Evolutionary conservation across 352 stramenopile genomes (phyloP).

Genomic region (Phytopythium montanum): DNA sequence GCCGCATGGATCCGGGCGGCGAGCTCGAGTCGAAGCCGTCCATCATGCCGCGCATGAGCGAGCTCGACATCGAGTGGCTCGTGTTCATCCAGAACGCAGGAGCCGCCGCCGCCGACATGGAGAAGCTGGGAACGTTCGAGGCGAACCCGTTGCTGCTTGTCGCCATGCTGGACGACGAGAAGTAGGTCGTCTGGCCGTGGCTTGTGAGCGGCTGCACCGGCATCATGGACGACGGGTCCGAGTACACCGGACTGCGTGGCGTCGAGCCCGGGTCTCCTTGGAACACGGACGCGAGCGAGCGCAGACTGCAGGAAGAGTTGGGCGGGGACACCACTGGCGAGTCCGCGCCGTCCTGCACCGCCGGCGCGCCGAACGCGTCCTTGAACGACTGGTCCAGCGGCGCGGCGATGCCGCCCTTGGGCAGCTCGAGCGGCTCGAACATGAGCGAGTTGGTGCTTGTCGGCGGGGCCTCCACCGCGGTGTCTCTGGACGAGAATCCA

Average conservation of each 20-base stretch:
- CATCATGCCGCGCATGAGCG: constrained; percentile 1
- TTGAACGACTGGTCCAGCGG: constrained; percentile 14
- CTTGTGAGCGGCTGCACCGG: constrained; percentile 19
- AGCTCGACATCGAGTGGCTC: constrained; percentile 5
- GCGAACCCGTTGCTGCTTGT: background rate
- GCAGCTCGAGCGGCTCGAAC: constrained; percentile 35
- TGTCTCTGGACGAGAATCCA: background rate
- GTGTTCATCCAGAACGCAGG: constrained; percentile 7
- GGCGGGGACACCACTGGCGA: constrained; percentile 10
- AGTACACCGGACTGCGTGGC: constrained; percentile 6
- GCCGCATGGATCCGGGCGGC: constrained; percentile 17
- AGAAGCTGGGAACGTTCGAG: background rate
- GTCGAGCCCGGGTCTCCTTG: constrained; percentile 8
- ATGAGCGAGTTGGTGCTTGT: constrained; percentile 24
- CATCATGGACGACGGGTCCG: constrained; percentile 25
- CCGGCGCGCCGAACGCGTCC: constrained; percentile 17
- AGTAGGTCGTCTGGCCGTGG: background rate
- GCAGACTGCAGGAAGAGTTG: constrained; percentile 6
- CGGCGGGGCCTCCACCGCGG: constrained; percentile 4
- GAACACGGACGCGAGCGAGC: constrained; percentile 1
- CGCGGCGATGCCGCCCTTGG: constrained; percentile 7
- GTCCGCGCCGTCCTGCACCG: background rate
- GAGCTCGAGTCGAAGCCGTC: constrained; percentile 16
- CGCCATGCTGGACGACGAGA: background rate
- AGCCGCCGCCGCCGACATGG: background rate